phyloP scores from a whole-genome alignment of 1,284 basidiomycete species.

The Pseudozyma sp. region DNA sequence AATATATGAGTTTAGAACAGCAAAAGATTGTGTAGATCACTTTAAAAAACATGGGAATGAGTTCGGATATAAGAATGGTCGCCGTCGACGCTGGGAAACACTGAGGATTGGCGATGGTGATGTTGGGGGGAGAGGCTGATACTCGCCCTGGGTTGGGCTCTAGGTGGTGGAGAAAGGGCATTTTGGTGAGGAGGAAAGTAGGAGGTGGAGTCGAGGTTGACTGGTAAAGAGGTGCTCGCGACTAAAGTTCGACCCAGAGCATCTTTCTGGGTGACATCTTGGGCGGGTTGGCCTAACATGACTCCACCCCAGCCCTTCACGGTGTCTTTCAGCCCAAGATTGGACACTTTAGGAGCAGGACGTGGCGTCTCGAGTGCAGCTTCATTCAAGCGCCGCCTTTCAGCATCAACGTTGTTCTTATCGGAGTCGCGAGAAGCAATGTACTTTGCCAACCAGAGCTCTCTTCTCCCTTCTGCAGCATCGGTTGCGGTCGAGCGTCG shows the following conservation, averaged over 20 bases:
- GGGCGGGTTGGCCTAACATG: slow-evolving; percentile 12
- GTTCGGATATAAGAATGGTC: no score
- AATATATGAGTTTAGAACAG: no score
- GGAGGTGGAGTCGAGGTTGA: slow-evolving; percentile 16
- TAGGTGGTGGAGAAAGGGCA: slow-evolving; percentile 23
- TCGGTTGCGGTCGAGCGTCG: slow-evolving; percentile 20
- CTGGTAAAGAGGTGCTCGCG: slow-evolving; percentile 12
- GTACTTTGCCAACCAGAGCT: slow-evolving; percentile 37
- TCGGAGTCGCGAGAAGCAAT: slow-evolving; percentile 20
- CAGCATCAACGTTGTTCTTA: slow-evolving; percentile 11
- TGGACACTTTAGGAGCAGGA: background rate
- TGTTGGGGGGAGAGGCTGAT: slow-evolving; percentile 8
- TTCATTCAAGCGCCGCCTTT: background rate
- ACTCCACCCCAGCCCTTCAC: slow-evolving; percentile 16
- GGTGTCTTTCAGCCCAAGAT: background rate
- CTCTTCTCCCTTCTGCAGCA: slow-evolving; percentile 31
- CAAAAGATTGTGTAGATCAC: no score
- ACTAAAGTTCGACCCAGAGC: slow-evolving; percentile 9
- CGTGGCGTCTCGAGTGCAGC: no score
- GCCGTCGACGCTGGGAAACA: background rate
- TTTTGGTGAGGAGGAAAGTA: slow-evolving; percentile 6
- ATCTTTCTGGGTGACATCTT: background rate
- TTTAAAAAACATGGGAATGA: no score
- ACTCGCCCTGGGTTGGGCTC: slow-evolving; percentile 28
- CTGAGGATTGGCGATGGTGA: background rate